Evolutionary conservation across 2,329 filamentous ascomycete genomes (phyloP).

Genomic region (Cladosporium cucumerinum): DNA sequence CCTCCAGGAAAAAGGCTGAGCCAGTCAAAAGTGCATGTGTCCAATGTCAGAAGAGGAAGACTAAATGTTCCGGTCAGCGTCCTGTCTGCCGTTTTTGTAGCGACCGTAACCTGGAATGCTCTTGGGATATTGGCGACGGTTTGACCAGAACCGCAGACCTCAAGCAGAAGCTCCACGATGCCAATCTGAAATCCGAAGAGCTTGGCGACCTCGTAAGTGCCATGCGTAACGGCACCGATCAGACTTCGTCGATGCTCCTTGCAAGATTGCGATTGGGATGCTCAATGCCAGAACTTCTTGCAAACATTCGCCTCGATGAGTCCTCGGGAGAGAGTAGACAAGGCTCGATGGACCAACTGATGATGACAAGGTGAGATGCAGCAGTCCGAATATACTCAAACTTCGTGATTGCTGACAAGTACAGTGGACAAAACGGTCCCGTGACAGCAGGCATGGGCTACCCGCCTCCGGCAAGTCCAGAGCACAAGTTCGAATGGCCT

Average conservation of each 20-base stretch:
- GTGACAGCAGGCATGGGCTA: not conserved
- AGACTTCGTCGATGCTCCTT: slow-evolving; percentile 12
- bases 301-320: not conserved
- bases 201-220: slow-evolving; percentile 9
- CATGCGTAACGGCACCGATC: slow-evolving; percentile 7
- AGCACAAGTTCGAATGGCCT: not conserved
- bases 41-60: slow-evolving; percentile 17
- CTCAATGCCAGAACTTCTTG: not conserved
- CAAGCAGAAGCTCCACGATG: slow-evolving; percentile 7
- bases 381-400: not conserved
- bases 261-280: slow-evolving; percentile 9
- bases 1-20: slow-evolving; percentile 11
- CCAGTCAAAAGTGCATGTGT: slow-evolving; percentile 16
- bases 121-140: slow-evolving; percentile 15
- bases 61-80: slow-evolving; percentile 15
- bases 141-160: slow-evolving; percentile 15
- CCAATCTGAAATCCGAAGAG: slow-evolving; percentile 1
- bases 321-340: not conserved
- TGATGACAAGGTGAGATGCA: not conserved
- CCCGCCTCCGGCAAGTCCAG: not conserved
- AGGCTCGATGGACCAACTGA: not conserved
- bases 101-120: slow-evolving; percentile 12
- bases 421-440: not conserved
- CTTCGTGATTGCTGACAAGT: not conserved
- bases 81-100: slow-evolving; percentile 13